Conservation (phyloP, 2,329 filamentous ascomycete species). For the Fusarium foetens region DNA sequence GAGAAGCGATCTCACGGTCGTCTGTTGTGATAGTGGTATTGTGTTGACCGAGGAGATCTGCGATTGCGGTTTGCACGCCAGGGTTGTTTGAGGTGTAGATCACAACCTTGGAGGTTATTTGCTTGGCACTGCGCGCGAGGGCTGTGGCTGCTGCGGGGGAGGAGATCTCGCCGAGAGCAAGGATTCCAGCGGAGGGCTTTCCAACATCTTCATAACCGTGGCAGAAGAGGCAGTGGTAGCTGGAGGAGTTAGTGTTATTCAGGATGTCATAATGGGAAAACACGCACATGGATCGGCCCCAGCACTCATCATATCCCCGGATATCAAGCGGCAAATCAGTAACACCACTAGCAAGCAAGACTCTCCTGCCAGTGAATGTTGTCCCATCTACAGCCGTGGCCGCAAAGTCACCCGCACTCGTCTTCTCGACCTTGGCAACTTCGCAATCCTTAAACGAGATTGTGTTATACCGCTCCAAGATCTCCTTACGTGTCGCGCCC, state of each 20-base stretch:
- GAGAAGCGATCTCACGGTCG: neutral
- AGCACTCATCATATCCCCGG: neutral
- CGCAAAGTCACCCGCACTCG: neutral
- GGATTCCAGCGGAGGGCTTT: neutral
- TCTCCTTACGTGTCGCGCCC: neutral
- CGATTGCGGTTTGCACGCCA: neutral
- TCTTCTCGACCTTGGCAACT: neutral
- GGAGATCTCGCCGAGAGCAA: neutral
- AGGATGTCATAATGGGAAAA: rapidly evolving
- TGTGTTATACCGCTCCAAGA: neutral
- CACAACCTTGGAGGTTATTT: neutral
- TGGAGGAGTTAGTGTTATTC: neutral
- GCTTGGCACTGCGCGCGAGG: neutral
- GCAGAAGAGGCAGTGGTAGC: neutral
- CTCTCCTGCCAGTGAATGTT: neutral
- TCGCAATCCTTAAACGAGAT: neutral
- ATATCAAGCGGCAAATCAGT: neutral
- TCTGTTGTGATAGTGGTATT: neutral
- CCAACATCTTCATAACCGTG: neutral
- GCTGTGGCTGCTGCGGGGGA: neutral
- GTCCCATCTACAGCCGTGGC: neutral
- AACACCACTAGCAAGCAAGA: neutral
- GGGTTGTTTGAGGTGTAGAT: neutral
- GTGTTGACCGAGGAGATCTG: neutral
- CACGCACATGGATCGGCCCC: neutral